These are phyloP conservation scores for Pseudopyrenochaeta lycopersici DNA, from an alignment of 2,329 filamentous ascomycete genomes.

Conservation along the genomic window DNA sequence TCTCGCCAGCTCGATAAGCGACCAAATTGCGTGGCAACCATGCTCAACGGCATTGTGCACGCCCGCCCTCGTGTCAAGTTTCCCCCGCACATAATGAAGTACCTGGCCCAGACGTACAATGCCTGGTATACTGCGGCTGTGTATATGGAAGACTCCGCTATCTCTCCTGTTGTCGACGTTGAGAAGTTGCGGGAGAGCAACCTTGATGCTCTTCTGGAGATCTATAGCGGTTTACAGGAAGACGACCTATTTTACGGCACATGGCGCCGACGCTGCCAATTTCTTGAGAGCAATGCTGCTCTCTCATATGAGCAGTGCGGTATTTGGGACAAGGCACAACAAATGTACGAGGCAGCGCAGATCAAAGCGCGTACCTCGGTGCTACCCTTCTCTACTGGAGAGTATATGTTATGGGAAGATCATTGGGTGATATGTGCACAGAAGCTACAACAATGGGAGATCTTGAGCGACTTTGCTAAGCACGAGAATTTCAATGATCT, in stretches of 20 bases:
- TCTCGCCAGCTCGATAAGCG: slow-evolving; percentile 92
- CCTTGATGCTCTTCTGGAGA: slow-evolving; percentile 90
- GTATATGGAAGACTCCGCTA: slow-evolving; percentile 88
- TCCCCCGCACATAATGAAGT: slow-evolving; percentile 95
- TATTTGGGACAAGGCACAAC: slow-evolving; percentile 99
- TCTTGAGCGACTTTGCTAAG: slow-evolving; percentile 96
- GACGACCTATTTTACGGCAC: slow-evolving; percentile 98
- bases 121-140: slow-evolving; percentile 95
- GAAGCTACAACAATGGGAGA: slow-evolving; percentile 99
- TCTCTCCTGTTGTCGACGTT: slow-evolving; percentile 85
- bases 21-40: slow-evolving; percentile 92
- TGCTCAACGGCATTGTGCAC: slow-evolving; percentile 86
- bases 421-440: slow-evolving; percentile 98
- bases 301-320: slow-evolving; percentile 98
- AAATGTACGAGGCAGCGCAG: slow-evolving; percentile 94
- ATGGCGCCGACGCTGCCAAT: slow-evolving; percentile 93
- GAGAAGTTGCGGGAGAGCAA: slow-evolving; percentile 89
- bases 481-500: slow-evolving; percentile 99
- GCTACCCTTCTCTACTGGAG: slow-evolving; percentile 93
- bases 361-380: slow-evolving; percentile 96
- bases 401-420: slow-evolving; percentile 99
- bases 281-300: slow-evolving; percentile 96
- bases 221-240: slow-evolving; percentile 90
- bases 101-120: slow-evolving; percentile 90
- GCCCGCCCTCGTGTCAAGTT: slow-evolving; percentile 89